A percentile compares a stretch with the other conserved stretches of the same genome.
Evolutionary conservation across 768 basidiomycete species (phyloP).

Genomic region (Amanita inopinata): DNA sequence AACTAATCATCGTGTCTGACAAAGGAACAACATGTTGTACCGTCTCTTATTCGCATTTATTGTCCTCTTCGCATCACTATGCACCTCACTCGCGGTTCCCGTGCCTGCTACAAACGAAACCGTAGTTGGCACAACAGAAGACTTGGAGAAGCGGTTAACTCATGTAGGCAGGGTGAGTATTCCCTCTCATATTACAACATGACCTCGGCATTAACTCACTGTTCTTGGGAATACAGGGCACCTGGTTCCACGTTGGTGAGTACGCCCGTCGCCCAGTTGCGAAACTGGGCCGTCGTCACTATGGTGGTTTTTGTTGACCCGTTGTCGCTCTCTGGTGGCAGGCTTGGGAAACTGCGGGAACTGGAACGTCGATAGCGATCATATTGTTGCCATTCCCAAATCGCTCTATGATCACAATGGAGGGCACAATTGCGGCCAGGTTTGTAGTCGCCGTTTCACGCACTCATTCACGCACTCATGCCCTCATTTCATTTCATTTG

Average conservation of each 20-base stretch:
- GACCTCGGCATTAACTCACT: neutral
- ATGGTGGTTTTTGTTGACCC: too few species aligned
- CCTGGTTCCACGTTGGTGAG: conserved; percentile 7
- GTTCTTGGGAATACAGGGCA: conserved; percentile 1
- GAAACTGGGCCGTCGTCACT: too few species aligned
- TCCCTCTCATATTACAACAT: neutral
- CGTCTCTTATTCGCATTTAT: neutral
- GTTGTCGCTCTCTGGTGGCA: conserved; percentile 12
- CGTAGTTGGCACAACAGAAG: too few species aligned
- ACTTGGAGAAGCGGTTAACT: neutral
- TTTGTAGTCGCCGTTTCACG: too few species aligned
- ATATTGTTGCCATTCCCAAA: conserved; percentile 55
- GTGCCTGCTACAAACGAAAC: neutral
- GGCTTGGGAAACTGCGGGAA: conserved; percentile 58
- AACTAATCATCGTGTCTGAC: too few species aligned
- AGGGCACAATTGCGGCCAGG: conserved; percentile 54
- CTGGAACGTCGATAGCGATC: conserved; percentile 34
- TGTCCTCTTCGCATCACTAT: conserved; percentile 3
- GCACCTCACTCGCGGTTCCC: neutral
- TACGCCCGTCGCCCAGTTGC: too few species aligned
- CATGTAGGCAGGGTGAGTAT: conserved; percentile 4
- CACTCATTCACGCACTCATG: neutral
- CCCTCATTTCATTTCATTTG: neutral
- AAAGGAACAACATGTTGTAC: conserved; percentile 3
- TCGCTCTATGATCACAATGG: conserved; percentile 38